Conservation (phyloP, 2,329 filamentous ascomycete genomes). For the Ustulina deusta region DNA sequence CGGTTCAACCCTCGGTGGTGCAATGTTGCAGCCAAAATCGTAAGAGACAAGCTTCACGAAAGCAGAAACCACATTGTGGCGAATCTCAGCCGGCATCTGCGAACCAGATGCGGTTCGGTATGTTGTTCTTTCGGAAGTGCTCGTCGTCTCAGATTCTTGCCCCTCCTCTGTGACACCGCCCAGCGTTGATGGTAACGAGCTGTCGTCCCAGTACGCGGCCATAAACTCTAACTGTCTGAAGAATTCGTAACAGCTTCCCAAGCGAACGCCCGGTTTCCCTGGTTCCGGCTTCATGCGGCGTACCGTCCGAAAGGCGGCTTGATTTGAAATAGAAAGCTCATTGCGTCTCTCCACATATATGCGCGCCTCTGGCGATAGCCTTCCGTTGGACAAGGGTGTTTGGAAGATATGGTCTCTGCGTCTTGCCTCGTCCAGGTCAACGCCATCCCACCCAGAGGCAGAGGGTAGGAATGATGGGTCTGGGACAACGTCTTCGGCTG, state of each 20-base stretch:
- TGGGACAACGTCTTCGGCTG: slow-evolving; percentile 64
- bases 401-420: slow-evolving; percentile 63
- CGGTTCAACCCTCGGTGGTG: slow-evolving; percentile 68
- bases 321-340: slow-evolving; percentile 68
- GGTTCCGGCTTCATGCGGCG: slow-evolving; percentile 67
- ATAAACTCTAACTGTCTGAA: slow-evolving; percentile 71
- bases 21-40: slow-evolving; percentile 73
- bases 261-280: slow-evolving; percentile 65
- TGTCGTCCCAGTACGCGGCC: slow-evolving; percentile 72
- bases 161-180: slow-evolving; percentile 35
- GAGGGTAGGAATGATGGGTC: slow-evolving; percentile 65
- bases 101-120: slow-evolving; percentile 64
- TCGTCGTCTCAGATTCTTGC: slow-evolving; percentile 29
- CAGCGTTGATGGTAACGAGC: slow-evolving; percentile 54
- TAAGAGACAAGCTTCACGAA: slow-evolving; percentile 75
- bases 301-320: slow-evolving; percentile 70
- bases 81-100: slow-evolving; percentile 69
- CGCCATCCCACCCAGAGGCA: slow-evolving; percentile 63
- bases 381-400: slow-evolving; percentile 64
- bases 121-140: slow-evolving; percentile 43
- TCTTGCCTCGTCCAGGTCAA: slow-evolving; percentile 63
- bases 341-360: slow-evolving; percentile 69
- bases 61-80: slow-evolving; percentile 67
- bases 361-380: slow-evolving; percentile 67
- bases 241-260: slow-evolving; percentile 75